A percentile compares a stretch with the other conserved stretches of the same genome.
These are phyloP conservation scores for Lactarius vividus DNA, from an alignment of 768 basidiomycete species.

Conservation along the genomic window DNA sequence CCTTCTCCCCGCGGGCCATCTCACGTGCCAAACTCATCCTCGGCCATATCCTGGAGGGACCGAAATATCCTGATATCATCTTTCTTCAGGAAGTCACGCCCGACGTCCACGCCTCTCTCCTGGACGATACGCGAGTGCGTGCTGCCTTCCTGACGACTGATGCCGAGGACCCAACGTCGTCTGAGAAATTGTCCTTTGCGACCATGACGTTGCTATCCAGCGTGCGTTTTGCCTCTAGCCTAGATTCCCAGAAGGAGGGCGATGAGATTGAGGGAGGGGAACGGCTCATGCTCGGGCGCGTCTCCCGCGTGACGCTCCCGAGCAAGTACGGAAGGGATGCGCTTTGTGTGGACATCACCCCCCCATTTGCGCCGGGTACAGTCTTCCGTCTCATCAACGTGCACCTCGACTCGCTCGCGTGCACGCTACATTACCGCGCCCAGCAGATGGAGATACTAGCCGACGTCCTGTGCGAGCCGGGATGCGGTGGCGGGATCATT, in stretches of 20 bases:
- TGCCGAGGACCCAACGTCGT: constrained; percentile 11
- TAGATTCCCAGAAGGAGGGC: not conserved
- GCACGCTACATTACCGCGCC: constrained; percentile 21
- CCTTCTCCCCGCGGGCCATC: constrained; percentile 35
- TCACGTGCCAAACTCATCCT: constrained; percentile 37
- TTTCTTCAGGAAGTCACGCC: constrained; percentile 12
- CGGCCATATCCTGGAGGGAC: not conserved
- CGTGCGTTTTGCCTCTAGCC: not conserved
- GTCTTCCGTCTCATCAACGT: constrained; percentile 40
- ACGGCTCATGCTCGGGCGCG: not conserved
- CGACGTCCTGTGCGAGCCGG: constrained; percentile 40
- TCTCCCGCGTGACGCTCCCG: not conserved
- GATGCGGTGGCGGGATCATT: constrained; percentile 43
- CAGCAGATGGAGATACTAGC: constrained; percentile 35
- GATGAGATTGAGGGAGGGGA: not conserved
- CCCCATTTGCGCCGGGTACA: constrained; percentile 30
- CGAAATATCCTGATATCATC: constrained; percentile 2
- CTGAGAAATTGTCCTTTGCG: constrained; percentile 2
- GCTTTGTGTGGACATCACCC: constrained; percentile 38
- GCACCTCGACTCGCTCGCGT: constrained; percentile 37
- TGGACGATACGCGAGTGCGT: not conserved
- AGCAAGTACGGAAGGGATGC: constrained; percentile 36
- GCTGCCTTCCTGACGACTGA: not conserved
- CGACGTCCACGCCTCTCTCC: not conserved
- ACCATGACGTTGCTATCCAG: constrained; percentile 18